Base-by-base conservation (phyloP, 169 alveolate genomes). In the Plasmodium billcollinsi region DNA sequence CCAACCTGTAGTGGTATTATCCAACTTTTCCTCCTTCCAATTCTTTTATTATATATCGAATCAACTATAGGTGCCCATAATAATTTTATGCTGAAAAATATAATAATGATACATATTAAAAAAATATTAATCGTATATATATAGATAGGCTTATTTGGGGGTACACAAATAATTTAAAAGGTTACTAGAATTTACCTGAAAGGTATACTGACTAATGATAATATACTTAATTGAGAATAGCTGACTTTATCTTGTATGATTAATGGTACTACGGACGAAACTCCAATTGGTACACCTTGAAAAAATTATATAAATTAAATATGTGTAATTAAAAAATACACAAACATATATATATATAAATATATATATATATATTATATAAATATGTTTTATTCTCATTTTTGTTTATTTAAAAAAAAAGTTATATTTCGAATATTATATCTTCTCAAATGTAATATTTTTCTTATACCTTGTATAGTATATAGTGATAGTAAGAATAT, bases 31-130 rank as follows among this genome's bases (percentile, higher is more conserved):
- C 99, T 90, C 54, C 98, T 95, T 29, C 99, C 99, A 65, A 96
- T 43, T 11, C 74, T 73, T 73, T 85, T 89, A 29, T 76, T 50
- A 91, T 96, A 97, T 62, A 95, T 93, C 7, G 96, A 52, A 75
- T 97, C 99, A 45, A 97, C 97, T 43, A 97, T 69, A 7, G 99
- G 99, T 6, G 99, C 98, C 98, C 99, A 97, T 58, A 97, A 90
- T 63, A 97, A 92, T 92, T 97, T 97, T 63, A 97, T 39, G 45
- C 97, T 94, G 91, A 83, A 96, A 62, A n/a, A 29, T 26, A 49
- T 21, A 15, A 74, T 29, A 54, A 14, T 20, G 21, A 33, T 14
- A n/a, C 63, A 54, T 0, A 63, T 56, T 26, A 18, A 24, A 26
- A 47, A 74, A 18, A 15, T 49, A 11, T 1, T 49, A 14, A 21